phyloP scores from a whole-genome alignment of 768 basidiomycete genomes.

The Nidularia pulvinata region DNA sequence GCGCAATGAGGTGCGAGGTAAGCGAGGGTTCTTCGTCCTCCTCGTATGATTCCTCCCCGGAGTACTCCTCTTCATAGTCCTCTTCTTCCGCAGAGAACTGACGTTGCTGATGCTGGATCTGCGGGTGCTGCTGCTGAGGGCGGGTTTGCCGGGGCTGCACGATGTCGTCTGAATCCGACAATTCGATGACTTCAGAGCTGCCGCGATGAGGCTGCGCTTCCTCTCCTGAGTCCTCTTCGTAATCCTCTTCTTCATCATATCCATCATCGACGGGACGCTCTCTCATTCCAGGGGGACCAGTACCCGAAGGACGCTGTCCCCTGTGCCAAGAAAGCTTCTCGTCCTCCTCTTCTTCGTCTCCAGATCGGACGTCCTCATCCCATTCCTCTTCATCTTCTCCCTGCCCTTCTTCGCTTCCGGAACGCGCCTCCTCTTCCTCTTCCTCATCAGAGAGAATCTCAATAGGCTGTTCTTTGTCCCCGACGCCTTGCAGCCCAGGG shows the following conservation, averaged over 20 bases:
- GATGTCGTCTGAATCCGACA: constrained; percentile 2
- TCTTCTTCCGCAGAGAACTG: neutral
- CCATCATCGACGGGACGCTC: neutral
- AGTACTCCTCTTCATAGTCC: constrained; percentile 12
- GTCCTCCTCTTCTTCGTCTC: constrained; percentile 3
- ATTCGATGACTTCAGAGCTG: neutral
- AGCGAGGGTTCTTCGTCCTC: neutral
- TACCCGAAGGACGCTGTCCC: constrained; percentile 2
- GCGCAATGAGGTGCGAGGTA: neutral
- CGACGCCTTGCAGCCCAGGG: constrained; percentile 42
- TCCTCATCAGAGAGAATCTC: constrained; percentile 29
- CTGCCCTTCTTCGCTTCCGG: neutral
- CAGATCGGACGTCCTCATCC: constrained; percentile 12
- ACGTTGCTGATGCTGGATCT: neutral
- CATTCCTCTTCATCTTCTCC: constrained; percentile 10
- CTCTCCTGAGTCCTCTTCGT: constrained; percentile 7
- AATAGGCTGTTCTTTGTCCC: constrained; percentile 40
- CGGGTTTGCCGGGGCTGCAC: neutral
- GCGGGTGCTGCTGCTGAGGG: neutral
- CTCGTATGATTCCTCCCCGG: constrained; percentile 1
- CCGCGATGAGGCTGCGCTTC: constrained; percentile 2
- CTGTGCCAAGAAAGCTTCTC: constrained; percentile 5
- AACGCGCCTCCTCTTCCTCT: constrained; percentile 14
- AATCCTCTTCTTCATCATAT: constrained; percentile 10
- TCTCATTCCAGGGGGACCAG: no score